These are phyloP conservation scores for Piloderma croceum DNA, from an alignment of 768 basidiomycete genomes.

Conservation along the genomic window DNA sequence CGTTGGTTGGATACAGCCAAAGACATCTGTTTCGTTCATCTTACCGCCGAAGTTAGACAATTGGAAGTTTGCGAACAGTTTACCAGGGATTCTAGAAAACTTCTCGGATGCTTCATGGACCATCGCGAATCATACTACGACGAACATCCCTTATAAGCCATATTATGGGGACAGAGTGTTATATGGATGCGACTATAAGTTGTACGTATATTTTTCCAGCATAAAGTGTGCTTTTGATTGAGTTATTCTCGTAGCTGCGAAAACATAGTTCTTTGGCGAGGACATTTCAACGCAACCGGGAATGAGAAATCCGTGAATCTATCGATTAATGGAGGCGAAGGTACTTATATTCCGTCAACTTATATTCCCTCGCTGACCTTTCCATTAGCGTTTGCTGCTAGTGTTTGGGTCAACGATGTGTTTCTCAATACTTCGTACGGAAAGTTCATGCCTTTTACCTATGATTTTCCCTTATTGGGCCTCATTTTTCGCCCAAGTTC, in stretches of 20 bases:
- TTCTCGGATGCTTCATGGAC: conserved; percentile 67
- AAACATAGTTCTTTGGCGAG: conserved; percentile 76
- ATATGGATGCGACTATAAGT: conserved; percentile 85
- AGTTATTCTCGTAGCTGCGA: conserved; percentile 78
- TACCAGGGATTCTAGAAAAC: conserved; percentile 56
- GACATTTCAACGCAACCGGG: conserved; percentile 66
- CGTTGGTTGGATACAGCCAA: conserved; percentile 38
- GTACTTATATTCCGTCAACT: too few species aligned
- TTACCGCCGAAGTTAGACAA: conserved; percentile 44
- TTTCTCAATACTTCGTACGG: conserved; percentile 72
- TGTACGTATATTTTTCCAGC: conserved; percentile 39
- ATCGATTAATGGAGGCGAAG: conserved; percentile 77
- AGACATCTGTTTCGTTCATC: conserved; percentile 25
- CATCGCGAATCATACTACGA: conserved; percentile 62
- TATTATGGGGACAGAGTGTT: conserved; percentile 71
- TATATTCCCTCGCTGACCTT: neutral
- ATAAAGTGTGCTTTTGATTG: too few species aligned
- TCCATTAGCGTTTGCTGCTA: conserved; percentile 68
- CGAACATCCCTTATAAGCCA: conserved; percentile 66
- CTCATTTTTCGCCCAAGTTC: conserved; percentile 38
- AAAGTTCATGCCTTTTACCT: conserved; percentile 43
- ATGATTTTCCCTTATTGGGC: conserved; percentile 1
- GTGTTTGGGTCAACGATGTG: conserved; percentile 71
- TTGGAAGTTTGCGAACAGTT: conserved; percentile 74
- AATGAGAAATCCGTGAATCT: conserved; percentile 61